Conservation (phyloP, 768 basidiomycete species). For the Xerocomus spinulosus region DNA sequence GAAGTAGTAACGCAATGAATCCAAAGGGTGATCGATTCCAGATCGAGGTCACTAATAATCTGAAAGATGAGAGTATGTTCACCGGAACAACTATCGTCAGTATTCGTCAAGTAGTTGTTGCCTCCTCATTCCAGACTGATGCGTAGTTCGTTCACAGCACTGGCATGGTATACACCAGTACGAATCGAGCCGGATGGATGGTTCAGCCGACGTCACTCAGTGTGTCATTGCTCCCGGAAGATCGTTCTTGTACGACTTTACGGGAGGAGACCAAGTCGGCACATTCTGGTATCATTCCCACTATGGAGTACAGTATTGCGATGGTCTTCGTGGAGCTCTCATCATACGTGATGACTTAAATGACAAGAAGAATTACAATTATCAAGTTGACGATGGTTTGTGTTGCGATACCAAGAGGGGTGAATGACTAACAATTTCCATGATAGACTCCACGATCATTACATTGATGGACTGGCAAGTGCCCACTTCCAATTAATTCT, state of each 20-base stretch:
- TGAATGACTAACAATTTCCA: too few relatives aligned
- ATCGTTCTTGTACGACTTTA: conserved; percentile 37
- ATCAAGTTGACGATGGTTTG: conserved; percentile 24
- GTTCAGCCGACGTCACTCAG: conserved; percentile 36
- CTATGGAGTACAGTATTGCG: conserved; percentile 23
- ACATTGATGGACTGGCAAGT: conserved; percentile 27
- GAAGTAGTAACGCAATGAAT: background rate
- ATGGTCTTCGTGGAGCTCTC: conserved; percentile 45
- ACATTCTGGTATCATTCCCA: conserved; percentile 37
- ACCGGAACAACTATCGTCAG: conserved; percentile 22
- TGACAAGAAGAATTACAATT: conserved; percentile 6
- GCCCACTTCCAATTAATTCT: background rate
- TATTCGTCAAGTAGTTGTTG: background rate
- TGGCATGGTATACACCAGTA: conserved; percentile 28
- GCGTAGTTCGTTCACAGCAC: conserved; percentile 14
- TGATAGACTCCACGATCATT: conserved; percentile 21
- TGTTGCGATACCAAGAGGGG: background rate
- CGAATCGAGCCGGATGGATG: conserved; percentile 25
- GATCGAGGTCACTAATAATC: conserved; percentile 13
- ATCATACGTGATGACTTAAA: conserved; percentile 39
- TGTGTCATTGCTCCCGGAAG: conserved; percentile 35
- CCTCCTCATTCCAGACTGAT: background rate
- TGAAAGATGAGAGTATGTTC: conserved; percentile 17
- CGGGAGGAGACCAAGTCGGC: conserved; percentile 29
- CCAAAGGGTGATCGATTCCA: conserved; percentile 17